Conservation (phyloP, 257 asterid genomes). For the Vinca minor region DNA sequence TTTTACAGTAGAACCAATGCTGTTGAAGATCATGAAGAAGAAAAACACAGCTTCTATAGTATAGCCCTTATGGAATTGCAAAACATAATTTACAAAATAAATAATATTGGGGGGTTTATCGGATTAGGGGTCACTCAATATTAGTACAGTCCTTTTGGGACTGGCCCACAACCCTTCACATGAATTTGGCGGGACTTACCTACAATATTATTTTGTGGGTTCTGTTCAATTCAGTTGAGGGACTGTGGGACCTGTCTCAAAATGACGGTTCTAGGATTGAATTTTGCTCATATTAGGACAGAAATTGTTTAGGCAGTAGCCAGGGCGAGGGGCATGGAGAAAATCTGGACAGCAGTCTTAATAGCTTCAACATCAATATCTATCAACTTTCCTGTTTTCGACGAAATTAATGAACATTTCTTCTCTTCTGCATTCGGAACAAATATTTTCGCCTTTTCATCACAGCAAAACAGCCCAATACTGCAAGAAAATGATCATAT, state of each 20-base stretch:
- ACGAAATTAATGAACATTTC: constrained; percentile 58
- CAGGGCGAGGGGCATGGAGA: constrained; percentile 57
- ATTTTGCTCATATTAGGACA: too few relatives aligned
- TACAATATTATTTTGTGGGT: too few relatives aligned
- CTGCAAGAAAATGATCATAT: constrained; percentile 38
- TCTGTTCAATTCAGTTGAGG: too few relatives aligned
- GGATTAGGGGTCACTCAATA: too few relatives aligned
- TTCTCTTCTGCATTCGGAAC: constrained; percentile 60
- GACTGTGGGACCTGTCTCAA: too few relatives aligned
- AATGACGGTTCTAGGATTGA: too few relatives aligned
- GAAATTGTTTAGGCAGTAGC: constrained; percentile 30
- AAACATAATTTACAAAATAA: neutral
- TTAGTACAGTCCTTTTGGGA: too few relatives aligned
- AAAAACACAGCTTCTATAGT: too few relatives aligned
- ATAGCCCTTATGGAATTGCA: neutral
- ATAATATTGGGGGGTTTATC: too few relatives aligned
- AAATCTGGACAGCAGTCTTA: constrained; percentile 50
- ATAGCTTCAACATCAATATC: constrained; percentile 73
- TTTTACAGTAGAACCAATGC: neutral
- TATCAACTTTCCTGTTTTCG: constrained; percentile 61
- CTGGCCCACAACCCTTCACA: too few relatives aligned
- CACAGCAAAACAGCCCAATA: constrained; percentile 61
- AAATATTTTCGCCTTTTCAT: constrained; percentile 52
- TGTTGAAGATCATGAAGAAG: neutral
- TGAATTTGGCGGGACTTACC: too few relatives aligned